Evolutionary conservation across 768 basidiomycete genomes (phyloP).

Genomic region (Albatrellus ellisii): DNA sequence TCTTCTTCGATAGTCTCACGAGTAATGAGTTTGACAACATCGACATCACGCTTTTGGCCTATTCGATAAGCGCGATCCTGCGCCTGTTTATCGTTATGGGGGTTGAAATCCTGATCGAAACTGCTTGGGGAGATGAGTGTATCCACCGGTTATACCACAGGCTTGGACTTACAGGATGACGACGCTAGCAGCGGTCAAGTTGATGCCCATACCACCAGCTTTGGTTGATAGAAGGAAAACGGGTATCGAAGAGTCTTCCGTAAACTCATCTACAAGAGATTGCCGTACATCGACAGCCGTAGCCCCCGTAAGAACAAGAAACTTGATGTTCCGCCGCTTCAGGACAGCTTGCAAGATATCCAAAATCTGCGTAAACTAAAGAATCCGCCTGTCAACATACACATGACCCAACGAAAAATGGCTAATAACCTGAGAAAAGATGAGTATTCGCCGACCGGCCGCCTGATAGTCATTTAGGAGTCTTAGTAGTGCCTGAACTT

Average conservation of each 20-base stretch:
- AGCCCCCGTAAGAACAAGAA: constrained; percentile 78
- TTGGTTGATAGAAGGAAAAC: constrained; percentile 89
- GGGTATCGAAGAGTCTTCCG: constrained; percentile 68
- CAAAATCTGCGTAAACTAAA: constrained; percentile 87
- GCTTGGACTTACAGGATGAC: constrained; percentile 64
- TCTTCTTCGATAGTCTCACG: constrained; percentile 93
- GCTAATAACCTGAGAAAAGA: constrained; percentile 80
- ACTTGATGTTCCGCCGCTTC: constrained; percentile 57
- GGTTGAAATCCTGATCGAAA: constrained; percentile 98
- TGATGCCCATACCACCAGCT: constrained; percentile 94
- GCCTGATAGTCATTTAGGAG: constrained; percentile 55
- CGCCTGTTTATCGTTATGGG: constrained; percentile 94
- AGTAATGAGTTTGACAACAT: constrained; percentile 89
- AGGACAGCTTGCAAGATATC: constrained; percentile 85
- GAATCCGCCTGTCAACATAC: neutral
- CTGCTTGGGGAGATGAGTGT: constrained; percentile 22
- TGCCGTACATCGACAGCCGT: constrained; percentile 93
- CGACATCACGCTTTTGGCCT: constrained; percentile 87
- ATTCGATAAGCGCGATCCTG: constrained; percentile 97
- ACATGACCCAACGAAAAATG: neutral
- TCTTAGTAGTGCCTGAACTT: constrained; percentile 59
- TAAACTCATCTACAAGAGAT: constrained; percentile 90
- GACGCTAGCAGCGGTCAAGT: constrained; percentile 88
- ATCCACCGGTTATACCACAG: neutral
- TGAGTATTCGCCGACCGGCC: constrained; percentile 70